These are phyloP conservation scores for Allium sativum DNA, from an alignment of 106 monocot genomes.

Conservation along the genomic window DNA sequence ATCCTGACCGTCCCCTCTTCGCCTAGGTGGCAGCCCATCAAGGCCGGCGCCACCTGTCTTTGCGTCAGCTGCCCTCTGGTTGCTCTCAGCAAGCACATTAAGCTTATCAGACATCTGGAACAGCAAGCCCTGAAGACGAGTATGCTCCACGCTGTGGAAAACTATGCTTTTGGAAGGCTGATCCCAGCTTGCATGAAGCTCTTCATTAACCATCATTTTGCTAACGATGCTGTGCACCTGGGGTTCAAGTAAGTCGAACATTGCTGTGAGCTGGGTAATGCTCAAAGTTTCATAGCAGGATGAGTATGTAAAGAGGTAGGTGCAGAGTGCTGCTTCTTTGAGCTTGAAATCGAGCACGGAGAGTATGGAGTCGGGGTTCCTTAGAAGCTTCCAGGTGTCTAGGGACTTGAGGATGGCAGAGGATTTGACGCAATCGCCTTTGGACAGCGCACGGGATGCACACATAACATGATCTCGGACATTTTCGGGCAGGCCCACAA, in stretches of 20 bases:
- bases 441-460: conserved; percentile 59
- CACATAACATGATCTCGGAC: conserved; percentile 90
- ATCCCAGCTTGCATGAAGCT: conserved; percentile 87
- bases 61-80: conserved; percentile 72
- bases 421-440: conserved; percentile 60
- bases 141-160: conserved; percentile 70
- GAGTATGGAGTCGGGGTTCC: conserved; percentile 49
- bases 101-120: conserved; percentile 88
- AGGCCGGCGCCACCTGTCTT: conserved; percentile 70
- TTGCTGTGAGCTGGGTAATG: conserved; percentile 46
- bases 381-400: conserved; percentile 73
- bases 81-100: conserved; percentile 62
- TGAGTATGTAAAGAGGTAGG: conserved; percentile 72
- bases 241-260: conserved; percentile 60
- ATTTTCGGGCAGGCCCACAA: conserved; percentile 87
- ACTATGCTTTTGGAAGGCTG: conserved; percentile 65
- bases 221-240: conserved; percentile 59
- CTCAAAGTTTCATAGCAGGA: conserved; percentile 76
- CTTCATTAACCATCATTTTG: conserved; percentile 84
- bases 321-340: conserved; percentile 78
- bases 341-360: conserved; percentile 66
- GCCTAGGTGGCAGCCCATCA: conserved; percentile 55
- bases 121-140: conserved; percentile 62
- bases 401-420: conserved; percentile 51
- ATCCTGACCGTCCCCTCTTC: conserved; percentile 56